These are phyloP conservation scores for Digitaria exilis DNA, from an alignment of 202 grass and related monocot species.

Conservation along the genomic window DNA sequence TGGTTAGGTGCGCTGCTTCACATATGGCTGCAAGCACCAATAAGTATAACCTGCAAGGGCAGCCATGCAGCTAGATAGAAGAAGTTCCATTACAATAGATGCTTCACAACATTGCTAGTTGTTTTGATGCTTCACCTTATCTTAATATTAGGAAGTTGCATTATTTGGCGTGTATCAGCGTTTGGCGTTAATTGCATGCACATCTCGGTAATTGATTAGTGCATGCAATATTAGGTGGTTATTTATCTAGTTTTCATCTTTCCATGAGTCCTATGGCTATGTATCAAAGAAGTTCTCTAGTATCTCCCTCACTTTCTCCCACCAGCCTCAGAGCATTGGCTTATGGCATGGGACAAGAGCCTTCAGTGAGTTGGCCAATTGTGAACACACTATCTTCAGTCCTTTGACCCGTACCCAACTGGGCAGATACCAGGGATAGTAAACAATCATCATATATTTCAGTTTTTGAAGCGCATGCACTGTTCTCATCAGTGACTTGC, in stretches of 20 bases:
- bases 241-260: constrained; percentile 25
- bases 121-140: neutral
- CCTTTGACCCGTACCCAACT: neutral
- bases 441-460: constrained; percentile 9
- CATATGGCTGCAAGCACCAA: neutral
- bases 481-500: constrained; percentile 7
- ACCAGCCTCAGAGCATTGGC: neutral
- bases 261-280: neutral
- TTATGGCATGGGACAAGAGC: neutral
- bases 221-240: no score
- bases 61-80: neutral
- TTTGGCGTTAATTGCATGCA: constrained; percentile 3
- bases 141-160: constrained; percentile 10
- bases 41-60: neutral
- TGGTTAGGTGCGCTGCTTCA: no score
- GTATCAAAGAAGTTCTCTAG: neutral
- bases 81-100: neutral
- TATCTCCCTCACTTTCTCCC: neutral
- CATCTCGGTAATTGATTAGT: neutral
- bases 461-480: neutral
- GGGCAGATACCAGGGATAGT: neutral
- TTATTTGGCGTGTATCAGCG: neutral
- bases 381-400: neutral
- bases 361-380: neutral
- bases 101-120: no score